phyloP scores from a whole-genome alignment of 208 protist species.

The Lotmaria passim region DNA sequence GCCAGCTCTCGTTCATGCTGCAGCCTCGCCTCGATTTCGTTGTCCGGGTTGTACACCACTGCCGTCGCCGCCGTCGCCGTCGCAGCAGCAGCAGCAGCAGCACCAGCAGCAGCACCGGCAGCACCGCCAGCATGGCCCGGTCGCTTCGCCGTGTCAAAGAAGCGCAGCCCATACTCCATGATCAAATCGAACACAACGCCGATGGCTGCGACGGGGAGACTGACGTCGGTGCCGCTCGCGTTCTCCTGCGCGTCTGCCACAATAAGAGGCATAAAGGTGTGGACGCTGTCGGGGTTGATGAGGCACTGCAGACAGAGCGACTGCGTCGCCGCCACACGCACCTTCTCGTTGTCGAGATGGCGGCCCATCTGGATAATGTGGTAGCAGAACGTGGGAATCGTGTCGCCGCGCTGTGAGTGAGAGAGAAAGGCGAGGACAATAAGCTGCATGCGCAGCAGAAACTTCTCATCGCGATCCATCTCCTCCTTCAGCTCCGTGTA shows the following conservation, averaged over 20 bases:
- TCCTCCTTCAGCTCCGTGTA: slow-evolving; percentile 78
- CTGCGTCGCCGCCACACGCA: slow-evolving; percentile 77
- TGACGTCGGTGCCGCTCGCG: slow-evolving; percentile 20
- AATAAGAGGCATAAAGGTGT: slow-evolving; percentile 91
- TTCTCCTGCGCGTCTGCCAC: slow-evolving; percentile 63
- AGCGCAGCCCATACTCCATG: slow-evolving; percentile 88
- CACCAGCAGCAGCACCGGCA: neutral
- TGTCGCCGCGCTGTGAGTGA: slow-evolving; percentile 75
- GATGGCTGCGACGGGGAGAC: slow-evolving; percentile 69
- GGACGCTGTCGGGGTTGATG: slow-evolving; percentile 83
- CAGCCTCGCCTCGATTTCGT: slow-evolving; percentile 59
- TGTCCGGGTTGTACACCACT: slow-evolving; percentile 38
- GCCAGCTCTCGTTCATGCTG: slow-evolving; percentile 77
- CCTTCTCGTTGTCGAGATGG: slow-evolving; percentile 73
- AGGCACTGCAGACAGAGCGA: slow-evolving; percentile 87
- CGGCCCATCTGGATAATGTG: slow-evolving; percentile 89
- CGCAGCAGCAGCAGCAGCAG: neutral
- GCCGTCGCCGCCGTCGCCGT: neutral
- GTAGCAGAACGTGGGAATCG: slow-evolving; percentile 81
- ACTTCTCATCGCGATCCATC: slow-evolving; percentile 90
- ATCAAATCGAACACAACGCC: slow-evolving; percentile 84
- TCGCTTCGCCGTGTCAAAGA: slow-evolving; percentile 62
- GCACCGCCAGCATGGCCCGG: neutral
- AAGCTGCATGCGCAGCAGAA: slow-evolving; percentile 90
- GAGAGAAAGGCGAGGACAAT: slow-evolving; percentile 87